Percentiles rank a stretch among this genome's conserved stretches.
phyloP scores from a whole-genome alignment of 192 early-diverging fungal genomes.

The Thamnidium elegans region DNA sequence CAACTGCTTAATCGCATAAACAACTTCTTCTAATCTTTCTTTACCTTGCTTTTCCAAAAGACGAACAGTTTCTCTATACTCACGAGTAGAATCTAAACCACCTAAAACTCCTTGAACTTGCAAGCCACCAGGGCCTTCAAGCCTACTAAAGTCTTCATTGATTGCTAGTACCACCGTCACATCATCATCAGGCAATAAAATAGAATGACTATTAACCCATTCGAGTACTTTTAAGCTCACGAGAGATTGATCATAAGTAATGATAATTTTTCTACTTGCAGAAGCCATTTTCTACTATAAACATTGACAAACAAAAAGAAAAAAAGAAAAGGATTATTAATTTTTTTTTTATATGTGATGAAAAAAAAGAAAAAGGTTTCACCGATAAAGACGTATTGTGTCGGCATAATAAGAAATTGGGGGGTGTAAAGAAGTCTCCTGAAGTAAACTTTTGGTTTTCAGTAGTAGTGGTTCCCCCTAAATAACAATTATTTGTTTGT shows the following conservation, averaged over 20 bases:
- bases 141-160: constrained; percentile 1
- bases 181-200: constrained; percentile 8
- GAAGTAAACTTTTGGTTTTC: too few relatives aligned
- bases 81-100: background rate
- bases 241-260: constrained; percentile 1
- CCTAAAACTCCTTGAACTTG: background rate
- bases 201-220: constrained; percentile 2
- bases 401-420: too few relatives aligned
- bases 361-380: too few relatives aligned
- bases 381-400: too few relatives aligned
- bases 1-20: background rate
- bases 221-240: background rate
- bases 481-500: too few relatives aligned
- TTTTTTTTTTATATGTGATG: too few relatives aligned
- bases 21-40: background rate
- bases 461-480: too few relatives aligned
- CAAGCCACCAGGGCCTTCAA: constrained; percentile 1
- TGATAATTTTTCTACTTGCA: background rate
- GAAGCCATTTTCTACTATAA: too few relatives aligned
- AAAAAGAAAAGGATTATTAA: too few relatives aligned
- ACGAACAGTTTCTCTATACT: background rate
- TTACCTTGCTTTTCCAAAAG: background rate
- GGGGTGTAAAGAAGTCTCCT: too few relatives aligned
- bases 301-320: too few relatives aligned
- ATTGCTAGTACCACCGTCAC: background rate